Evolutionary conservation across 1,284 basidiomycete genomes (phyloP), one percentile per base, ranked within the genome.

Genomic region (Rhizopogon parksii): DNA sequence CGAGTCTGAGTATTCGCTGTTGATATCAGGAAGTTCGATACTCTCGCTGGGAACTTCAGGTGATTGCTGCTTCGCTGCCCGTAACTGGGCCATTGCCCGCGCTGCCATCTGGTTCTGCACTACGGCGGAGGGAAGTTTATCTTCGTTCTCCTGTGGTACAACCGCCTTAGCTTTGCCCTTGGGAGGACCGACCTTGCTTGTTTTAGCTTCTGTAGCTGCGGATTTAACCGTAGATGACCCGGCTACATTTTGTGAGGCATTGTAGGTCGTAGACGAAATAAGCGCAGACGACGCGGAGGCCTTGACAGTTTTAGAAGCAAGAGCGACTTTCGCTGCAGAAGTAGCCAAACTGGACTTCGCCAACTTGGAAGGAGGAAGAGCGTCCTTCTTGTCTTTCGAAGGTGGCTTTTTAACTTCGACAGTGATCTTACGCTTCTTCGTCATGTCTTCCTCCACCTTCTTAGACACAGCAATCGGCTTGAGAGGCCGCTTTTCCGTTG

Each of bases 1-100:
- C 3, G 92, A 95, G 68, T 96, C 89, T 2, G 92, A 95, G 68
- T 96, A 96, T 61, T 96, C 94, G 68, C 89, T 93, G 57, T 91
- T 87, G 61, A 95, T 92, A 51, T 96, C 94, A 0, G 94, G 93
- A 34, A 97, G 74, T 60, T 92, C 91, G 58, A 93, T 94, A 57
- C 79, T 84, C 71, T 95, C 92, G 59, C 83, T 88, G 11, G 80
- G 67, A 50, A 84, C 66, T 64, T 80, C 65, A 65, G 75, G 56
- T 59, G 63, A 57, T 15, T 68, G 65, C 56, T 74, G 71, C 59
- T 77, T 80, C 38, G 78, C 78, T 49, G 83, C 79, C 56, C 82
- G 78, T 51, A 85, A 69, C 56, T 85, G 83, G 15, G 79, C 79
- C 59, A 83, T 82, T 24, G 75, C 78, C 14, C 80, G 78, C 36